A percentile compares a stretch with the other conserved stretches of the same genome.
Evolutionary conservation across 345 rosid genomes (phyloP).

Genomic region (Moricandia arvensis): DNA sequence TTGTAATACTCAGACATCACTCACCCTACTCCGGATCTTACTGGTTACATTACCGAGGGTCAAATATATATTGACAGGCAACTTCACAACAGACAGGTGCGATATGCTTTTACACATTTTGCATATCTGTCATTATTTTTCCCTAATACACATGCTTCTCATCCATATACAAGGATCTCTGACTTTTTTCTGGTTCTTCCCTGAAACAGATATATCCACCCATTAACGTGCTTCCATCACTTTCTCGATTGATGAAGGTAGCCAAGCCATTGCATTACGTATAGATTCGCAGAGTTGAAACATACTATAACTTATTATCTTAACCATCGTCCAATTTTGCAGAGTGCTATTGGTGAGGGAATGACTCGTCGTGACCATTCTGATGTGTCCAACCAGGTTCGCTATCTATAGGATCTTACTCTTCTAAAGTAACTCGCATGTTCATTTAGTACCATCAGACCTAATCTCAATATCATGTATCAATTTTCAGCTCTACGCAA

Average conservation of each 20-base stretch:
- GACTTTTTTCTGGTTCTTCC: neutral
- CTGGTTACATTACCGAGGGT: slow-evolving; percentile 90
- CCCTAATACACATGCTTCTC: neutral
- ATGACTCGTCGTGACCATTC: slow-evolving; percentile 97
- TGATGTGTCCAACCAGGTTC: slow-evolving; percentile 82
- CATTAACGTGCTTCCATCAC: slow-evolving; percentile 94
- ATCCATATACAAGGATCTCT: neutral
- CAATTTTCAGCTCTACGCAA: slow-evolving; percentile 71
- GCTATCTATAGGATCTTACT: slow-evolving; percentile 1
- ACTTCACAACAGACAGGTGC: slow-evolving; percentile 44
- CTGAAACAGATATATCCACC: slow-evolving; percentile 88
- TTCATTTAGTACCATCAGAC: neutral
- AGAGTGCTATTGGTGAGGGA: slow-evolving; percentile 99
- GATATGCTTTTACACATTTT: neutral
- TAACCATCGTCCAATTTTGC: slow-evolving; percentile 18
- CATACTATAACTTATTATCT: neutral
- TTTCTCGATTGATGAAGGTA: slow-evolving; percentile 99
- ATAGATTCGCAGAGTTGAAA: neutral
- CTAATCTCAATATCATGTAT: neutral
- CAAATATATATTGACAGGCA: slow-evolving; percentile 45
- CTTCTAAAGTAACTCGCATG: neutral
- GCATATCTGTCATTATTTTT: neutral
- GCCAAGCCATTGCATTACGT: neutral
- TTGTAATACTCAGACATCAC: slow-evolving; percentile 66
- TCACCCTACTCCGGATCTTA: slow-evolving; percentile 99